These are phyloP conservation scores for Tricholomella constricta DNA, from an alignment of 768 basidiomycete genomes.

Conservation along the genomic window DNA sequence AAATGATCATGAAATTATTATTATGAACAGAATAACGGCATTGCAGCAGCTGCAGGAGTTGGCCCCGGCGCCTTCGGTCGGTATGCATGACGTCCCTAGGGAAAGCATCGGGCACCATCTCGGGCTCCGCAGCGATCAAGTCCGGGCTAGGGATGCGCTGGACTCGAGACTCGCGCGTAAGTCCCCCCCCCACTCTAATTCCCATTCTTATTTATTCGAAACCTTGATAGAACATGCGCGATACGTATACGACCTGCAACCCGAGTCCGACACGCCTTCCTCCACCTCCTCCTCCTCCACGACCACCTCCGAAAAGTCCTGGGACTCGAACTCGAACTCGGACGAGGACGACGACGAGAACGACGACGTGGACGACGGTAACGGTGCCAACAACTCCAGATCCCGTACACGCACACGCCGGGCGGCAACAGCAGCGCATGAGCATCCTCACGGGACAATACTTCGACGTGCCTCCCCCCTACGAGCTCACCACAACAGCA, in stretches of 20 bases:
- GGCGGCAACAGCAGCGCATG: conserved; percentile 57
- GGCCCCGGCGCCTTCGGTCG: conserved; percentile 78
- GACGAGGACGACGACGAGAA: too few relatives aligned
- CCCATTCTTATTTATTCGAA: not conserved
- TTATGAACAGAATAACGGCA: conserved; percentile 33
- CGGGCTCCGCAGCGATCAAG: conserved; percentile 52
- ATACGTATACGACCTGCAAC: conserved; percentile 61
- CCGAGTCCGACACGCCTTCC: conserved; percentile 43
- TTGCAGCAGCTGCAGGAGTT: conserved; percentile 46
- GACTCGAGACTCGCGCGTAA: conserved; percentile 74
- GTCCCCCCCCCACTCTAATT: conserved; percentile 31
- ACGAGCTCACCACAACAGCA: conserved; percentile 42
- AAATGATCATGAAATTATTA: not conserved
- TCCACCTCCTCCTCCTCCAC: too few relatives aligned
- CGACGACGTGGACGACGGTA: conserved; percentile 30
- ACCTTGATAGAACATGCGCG: conserved; percentile 57
- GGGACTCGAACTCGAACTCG: too few relatives aligned
- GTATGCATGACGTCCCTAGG: conserved; percentile 80
- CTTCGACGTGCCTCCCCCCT: conserved; percentile 48
- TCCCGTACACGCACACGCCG: conserved; percentile 16
- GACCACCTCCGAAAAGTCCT: conserved; percentile 45
- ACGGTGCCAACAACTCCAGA: too few relatives aligned
- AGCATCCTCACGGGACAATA: conserved; percentile 66
- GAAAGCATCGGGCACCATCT: conserved; percentile 68
- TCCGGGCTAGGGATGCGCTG: conserved; percentile 56